Evolutionary conservation across 768 basidiomycete genomes (phyloP), one percentile per base, ranked within the genome.

Genomic region (Crassisporium funariophilum): DNA sequence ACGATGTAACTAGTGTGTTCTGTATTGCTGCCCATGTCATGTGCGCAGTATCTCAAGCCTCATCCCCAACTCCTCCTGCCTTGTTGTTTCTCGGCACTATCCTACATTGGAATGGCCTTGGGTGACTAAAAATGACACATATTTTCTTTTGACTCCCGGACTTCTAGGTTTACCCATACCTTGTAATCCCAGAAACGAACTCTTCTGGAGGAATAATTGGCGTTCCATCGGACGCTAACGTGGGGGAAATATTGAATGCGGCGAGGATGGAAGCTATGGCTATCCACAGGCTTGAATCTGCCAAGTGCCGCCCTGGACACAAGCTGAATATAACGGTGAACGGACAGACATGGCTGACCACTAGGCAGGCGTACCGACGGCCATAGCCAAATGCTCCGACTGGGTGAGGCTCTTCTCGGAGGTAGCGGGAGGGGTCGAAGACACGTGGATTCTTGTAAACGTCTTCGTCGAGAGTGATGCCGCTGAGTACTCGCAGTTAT

Each of bases 251-350:
- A 22, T 58, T 43, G 48, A 67, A 66, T 5, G 60, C 50, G 6
- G 67, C 59, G 24, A 69, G 56, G 10, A 73, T 47, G 12, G 55
- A 41, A n/a, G 56, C 55, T 10, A 60, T 56, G 2, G 55, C 56
- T 19, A 62, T 58, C 60, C 67, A 71, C 17, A 75, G 21, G 13
- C 71, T 74, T 4, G 65, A 59, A 29, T 77, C 72, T 0, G 73
- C 75, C 27, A 80, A 56, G 34, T 73, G 48, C n/a, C 66, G 58
- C 5, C 76, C 78, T 3, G 73, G 67, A 49, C 74, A 76, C 19
- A 64, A 49, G 6, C 59, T 59, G 27, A 12, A 44, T 13, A 40
- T 35, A n/a, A 22, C 23, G n/a, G 21, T 13, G 24, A 21, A 27
- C 10, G 2, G 17, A 35, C 6, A 21, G 4, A 45, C 5, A 2